Conservation (phyloP, 2,329 filamentous ascomycete genomes). For the Westerdykella sp. region DNA sequence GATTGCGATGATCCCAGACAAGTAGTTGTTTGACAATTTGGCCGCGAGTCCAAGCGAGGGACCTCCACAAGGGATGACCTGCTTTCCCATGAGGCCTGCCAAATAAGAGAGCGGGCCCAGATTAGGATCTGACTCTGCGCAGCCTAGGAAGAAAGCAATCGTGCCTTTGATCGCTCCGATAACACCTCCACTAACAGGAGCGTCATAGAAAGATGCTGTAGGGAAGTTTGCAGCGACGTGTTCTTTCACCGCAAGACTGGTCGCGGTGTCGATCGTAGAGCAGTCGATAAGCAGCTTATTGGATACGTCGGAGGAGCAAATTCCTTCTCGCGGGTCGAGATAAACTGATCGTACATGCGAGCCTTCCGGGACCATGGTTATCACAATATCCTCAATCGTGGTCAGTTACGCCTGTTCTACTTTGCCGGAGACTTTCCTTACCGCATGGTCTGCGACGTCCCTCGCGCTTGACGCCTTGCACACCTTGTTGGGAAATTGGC, state of each 20-base stretch:
- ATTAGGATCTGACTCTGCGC: constrained; percentile 42
- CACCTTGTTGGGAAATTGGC: constrained; percentile 37
- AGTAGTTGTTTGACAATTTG: constrained; percentile 58
- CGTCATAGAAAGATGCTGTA: constrained; percentile 46
- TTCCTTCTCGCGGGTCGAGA: constrained; percentile 40
- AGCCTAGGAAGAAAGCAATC: constrained; percentile 53
- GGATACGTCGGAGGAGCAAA: constrained; percentile 38
- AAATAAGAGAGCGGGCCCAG: constrained; percentile 41
- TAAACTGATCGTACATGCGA: constrained; percentile 48
- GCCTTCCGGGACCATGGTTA: constrained; percentile 52
- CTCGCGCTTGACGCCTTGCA: constrained; percentile 39
- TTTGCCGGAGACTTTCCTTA: constrained; percentile 25
- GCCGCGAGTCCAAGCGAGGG: constrained; percentile 52
- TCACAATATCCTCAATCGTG: constrained; percentile 40
- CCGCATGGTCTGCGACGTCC: constrained; percentile 47
- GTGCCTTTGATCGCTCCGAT: constrained; percentile 48
- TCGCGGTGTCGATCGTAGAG: constrained; percentile 51
- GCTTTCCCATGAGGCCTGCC: constrained; percentile 48
- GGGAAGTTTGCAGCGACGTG: constrained; percentile 36
- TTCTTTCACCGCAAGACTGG: constrained; percentile 43
- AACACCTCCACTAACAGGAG: constrained; percentile 49
- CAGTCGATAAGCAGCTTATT: constrained; percentile 50
- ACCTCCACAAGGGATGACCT: constrained; percentile 52
- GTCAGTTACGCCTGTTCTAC: constrained; percentile 1
- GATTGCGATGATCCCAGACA: constrained; percentile 54